Percentiles rank a stretch among this genome's conserved stretches.
Evolutionary conservation across 2,329 filamentous ascomycete genomes (phyloP).

Genomic region (Fusarium pseudonygamai): DNA sequence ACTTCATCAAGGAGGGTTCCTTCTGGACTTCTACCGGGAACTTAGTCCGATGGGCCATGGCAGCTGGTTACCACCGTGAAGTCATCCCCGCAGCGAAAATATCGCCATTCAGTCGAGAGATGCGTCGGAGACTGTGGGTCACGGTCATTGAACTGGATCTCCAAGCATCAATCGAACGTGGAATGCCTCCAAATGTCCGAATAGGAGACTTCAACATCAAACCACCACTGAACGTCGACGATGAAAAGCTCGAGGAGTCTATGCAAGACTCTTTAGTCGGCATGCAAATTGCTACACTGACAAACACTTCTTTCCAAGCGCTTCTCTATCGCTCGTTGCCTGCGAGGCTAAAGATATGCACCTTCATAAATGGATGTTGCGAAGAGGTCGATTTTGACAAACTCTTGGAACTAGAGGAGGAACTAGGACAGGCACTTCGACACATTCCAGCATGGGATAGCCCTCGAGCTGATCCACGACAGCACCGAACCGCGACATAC

Average conservation of each 20-base stretch:
- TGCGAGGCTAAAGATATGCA: not conserved
- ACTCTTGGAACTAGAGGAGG: not conserved
- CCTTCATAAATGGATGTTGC: not conserved
- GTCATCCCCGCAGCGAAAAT: not conserved
- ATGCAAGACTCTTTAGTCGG: fast-evolving
- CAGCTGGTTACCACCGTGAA: not conserved
- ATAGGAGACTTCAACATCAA: not conserved
- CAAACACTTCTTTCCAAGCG: not conserved
- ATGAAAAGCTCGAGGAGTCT: not conserved
- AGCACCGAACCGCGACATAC: not conserved
- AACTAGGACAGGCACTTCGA: not conserved
- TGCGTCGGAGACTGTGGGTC: not conserved
- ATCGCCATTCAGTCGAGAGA: not conserved
- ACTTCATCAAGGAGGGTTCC: not conserved
- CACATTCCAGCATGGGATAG: not conserved
- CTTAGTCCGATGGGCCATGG: not conserved
- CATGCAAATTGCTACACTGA: not conserved
- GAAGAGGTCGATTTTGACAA: not conserved
- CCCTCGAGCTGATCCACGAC: not conserved
- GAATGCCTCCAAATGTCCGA: not conserved
- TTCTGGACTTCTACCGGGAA: not conserved
- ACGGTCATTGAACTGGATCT: not conserved
- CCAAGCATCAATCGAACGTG: not conserved
- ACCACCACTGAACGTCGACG: not conserved
- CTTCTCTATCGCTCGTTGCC: not conserved